Evolutionary conservation across 495 filamentous ascomycete genomes (phyloP).

Genomic region (Rhypophila decipiens): DNA sequence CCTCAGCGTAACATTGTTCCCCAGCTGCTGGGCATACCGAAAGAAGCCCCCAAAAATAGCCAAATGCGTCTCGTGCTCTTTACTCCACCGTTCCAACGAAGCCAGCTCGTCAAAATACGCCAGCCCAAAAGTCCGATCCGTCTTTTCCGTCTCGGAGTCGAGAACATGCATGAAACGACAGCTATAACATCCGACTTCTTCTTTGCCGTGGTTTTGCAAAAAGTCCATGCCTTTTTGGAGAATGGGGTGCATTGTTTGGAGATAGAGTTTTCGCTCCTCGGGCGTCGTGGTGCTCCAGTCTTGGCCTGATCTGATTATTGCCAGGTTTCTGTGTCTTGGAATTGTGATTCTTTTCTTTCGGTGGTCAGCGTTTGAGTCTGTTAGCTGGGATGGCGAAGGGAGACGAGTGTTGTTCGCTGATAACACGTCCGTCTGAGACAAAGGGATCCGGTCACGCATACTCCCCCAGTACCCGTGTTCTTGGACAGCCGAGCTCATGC

Average conservation of each 20-base stretch:
- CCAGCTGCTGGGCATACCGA: slow-evolving; percentile 21
- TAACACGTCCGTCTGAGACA: slow-evolving; percentile 21
- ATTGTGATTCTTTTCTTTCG: slow-evolving; percentile 9
- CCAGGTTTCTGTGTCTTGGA: slow-evolving; percentile 17
- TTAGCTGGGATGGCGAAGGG: neutral
- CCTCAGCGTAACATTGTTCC: slow-evolving; percentile 20
- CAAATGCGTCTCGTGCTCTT: slow-evolving; percentile 24
- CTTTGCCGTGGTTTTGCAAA: slow-evolving; percentile 23
- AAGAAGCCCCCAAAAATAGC: slow-evolving; percentile 29
- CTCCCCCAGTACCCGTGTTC: slow-evolving; percentile 30
- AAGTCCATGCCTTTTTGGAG: slow-evolving; percentile 24
- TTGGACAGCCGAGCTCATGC: slow-evolving; percentile 13
- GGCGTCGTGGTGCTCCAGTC: slow-evolving; percentile 24
- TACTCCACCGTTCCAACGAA: slow-evolving; percentile 29
- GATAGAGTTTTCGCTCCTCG: slow-evolving; percentile 22
- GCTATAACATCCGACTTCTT: slow-evolving; percentile 23
- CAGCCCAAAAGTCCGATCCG: slow-evolving; percentile 27
- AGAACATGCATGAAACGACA: slow-evolving; percentile 25
- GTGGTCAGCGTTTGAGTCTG: too few relatives aligned
- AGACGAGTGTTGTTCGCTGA: slow-evolving; percentile 3
- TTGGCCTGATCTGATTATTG: slow-evolving; percentile 27
- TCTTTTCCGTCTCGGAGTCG: slow-evolving; percentile 13
- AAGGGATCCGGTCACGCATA: slow-evolving; percentile 25
- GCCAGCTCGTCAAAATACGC: slow-evolving; percentile 27
- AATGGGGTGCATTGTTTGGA: slow-evolving; percentile 25